phyloP scores from a whole-genome alignment of 495 filamentous ascomycete genomes.

The Sabuloglossum arenarium region DNA sequence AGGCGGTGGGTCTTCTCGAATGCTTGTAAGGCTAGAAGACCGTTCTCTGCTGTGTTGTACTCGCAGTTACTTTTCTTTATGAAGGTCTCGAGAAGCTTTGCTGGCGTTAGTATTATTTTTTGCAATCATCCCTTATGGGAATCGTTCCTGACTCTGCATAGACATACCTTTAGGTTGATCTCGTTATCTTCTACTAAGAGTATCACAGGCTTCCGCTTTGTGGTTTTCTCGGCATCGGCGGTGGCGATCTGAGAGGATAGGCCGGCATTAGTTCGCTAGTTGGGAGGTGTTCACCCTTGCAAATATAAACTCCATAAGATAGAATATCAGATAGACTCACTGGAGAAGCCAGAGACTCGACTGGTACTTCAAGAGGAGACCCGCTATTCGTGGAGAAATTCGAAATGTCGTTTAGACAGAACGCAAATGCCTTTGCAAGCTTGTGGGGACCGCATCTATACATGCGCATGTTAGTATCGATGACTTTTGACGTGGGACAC shows the following conservation, averaged over 20 bases:
- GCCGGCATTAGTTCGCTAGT: neutral
- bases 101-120: neutral
- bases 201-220: constrained; percentile 12
- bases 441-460: constrained; percentile 37
- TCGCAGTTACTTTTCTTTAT: constrained; percentile 31
- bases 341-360: neutral
- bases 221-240: neutral
- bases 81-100: constrained; percentile 34
- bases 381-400: neutral
- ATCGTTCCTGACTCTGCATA: constrained; percentile 2
- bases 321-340: neutral
- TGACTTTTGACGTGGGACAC: neutral
- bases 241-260: constrained; percentile 4
- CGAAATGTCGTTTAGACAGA: constrained; percentile 15
- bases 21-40: constrained; percentile 33
- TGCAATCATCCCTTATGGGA: constrained; percentile 7
- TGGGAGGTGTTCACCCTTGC: neutral
- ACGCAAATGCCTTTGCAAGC: constrained; percentile 29
- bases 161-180: constrained; percentile 37
- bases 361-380: neutral
- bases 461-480: neutral
- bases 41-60: constrained; percentile 32
- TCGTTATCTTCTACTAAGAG: constrained; percentile 57
- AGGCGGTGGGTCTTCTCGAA: constrained; percentile 22
- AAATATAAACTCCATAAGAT: neutral